Evolutionary conservation across 768 basidiomycete species (phyloP).

Genomic region (Rhizopogon vesiculosus): DNA sequence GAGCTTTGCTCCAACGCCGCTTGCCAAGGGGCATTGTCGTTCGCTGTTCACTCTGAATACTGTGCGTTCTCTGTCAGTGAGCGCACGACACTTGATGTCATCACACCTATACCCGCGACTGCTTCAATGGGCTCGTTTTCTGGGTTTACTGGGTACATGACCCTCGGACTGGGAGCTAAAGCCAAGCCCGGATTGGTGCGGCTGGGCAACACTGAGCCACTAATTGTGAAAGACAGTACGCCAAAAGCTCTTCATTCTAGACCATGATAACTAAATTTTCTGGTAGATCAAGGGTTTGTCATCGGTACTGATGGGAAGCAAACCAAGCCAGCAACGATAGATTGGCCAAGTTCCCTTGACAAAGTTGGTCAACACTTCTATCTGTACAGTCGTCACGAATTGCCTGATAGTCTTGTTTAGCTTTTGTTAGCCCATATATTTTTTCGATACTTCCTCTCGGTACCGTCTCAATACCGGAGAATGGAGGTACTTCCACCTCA

Average conservation of each 20-base stretch:
- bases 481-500: slow-evolving; percentile 16
- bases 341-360: slow-evolving; percentile 79
- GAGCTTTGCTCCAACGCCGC: slow-evolving; percentile 59
- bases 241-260: slow-evolving; percentile 4
- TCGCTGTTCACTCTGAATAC: slow-evolving; percentile 62
- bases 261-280: neutral
- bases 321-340: slow-evolving; percentile 45
- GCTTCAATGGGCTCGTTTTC: slow-evolving; percentile 38
- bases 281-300: slow-evolving; percentile 62
- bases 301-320: slow-evolving; percentile 56
- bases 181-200: slow-evolving; percentile 58
- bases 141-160: slow-evolving; percentile 83
- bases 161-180: slow-evolving; percentile 71
- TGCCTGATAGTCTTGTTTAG: slow-evolving; percentile 42
- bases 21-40: slow-evolving; percentile 84
- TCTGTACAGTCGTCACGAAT: slow-evolving; percentile 60
- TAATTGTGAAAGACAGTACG: slow-evolving; percentile 80
- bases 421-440: slow-evolving; percentile 73
- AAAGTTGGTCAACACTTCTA: slow-evolving; percentile 52
- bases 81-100: slow-evolving; percentile 54
- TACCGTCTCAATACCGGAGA: slow-evolving; percentile 36
- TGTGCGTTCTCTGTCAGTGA: slow-evolving; percentile 65
- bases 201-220: slow-evolving; percentile 54
- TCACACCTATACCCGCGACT: too few species aligned
- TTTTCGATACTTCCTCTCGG: slow-evolving; percentile 72